phyloP scores from a whole-genome alignment of 1,139 yeast species.

The Keqinozyma sinolaborantium region DNA sequence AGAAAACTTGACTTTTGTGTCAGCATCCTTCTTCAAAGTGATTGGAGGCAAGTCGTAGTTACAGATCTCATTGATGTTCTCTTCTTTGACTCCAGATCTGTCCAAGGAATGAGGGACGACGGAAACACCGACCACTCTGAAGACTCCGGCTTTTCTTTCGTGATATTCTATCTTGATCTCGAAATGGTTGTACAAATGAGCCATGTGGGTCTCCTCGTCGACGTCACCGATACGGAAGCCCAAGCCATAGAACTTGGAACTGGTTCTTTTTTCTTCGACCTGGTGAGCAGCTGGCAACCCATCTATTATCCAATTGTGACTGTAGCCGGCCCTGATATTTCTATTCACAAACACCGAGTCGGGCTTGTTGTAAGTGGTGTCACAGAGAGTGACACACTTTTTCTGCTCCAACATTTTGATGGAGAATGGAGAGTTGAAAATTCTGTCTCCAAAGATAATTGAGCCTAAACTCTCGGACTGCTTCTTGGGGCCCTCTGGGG shows the following conservation, averaged over 20 bases:
- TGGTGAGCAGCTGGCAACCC: constrained; percentile 87
- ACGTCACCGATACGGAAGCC: constrained; percentile 78
- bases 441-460: constrained; percentile 91
- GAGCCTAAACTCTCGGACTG: constrained; percentile 93
- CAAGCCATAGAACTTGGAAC: constrained; percentile 62
- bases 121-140: constrained; percentile 87
- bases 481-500: constrained; percentile 62
- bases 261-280: constrained; percentile 54
- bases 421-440: constrained; percentile 86
- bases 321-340: constrained; percentile 77
- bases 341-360: constrained; percentile 76
- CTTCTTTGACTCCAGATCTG: constrained; percentile 15
- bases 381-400: constrained; percentile 65
- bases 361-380: constrained; percentile 50
- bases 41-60: constrained; percentile 26
- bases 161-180: constrained; percentile 81
- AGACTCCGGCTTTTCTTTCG: constrained; percentile 60
- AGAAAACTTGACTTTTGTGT: constrained; percentile 32
- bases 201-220: constrained; percentile 40
- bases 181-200: constrained; percentile 75
- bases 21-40: constrained; percentile 25
- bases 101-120: constrained; percentile 68
- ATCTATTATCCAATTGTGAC: constrained; percentile 90
- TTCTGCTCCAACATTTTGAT: constrained; percentile 72
- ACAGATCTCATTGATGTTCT: constrained; percentile 27